A percentile compares a stretch with the other conserved stretches of the same genome.
phyloP scores from a whole-genome alignment of 1,139 yeast species.

The Saccharomyces hybrid region DNA sequence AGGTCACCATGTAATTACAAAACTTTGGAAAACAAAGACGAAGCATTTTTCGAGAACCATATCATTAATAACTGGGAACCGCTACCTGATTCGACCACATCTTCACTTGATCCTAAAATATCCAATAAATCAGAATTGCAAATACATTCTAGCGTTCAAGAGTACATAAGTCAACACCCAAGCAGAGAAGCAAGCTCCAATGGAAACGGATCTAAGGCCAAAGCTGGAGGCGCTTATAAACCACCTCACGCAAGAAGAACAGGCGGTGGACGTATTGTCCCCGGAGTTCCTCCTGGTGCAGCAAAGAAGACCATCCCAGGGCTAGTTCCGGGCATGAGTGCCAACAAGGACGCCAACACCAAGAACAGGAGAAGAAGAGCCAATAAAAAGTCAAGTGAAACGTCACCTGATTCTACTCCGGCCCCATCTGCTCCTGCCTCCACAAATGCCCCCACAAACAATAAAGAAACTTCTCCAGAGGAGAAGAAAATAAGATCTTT shows the following conservation, averaged over 20 bases:
- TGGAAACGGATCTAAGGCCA: conserved; percentile 46
- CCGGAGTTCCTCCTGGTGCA: conserved; percentile 18
- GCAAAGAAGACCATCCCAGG: conserved; percentile 18
- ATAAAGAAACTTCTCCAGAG: conserved; percentile 39
- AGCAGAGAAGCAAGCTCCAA: conserved; percentile 32
- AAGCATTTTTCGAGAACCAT: conserved; percentile 11
- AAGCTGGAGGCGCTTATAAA: conserved; percentile 65
- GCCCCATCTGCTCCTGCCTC: conserved; percentile 14
- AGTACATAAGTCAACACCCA: conserved; percentile 43
- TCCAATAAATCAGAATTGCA: conserved; percentile 22
- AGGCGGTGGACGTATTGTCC: conserved; percentile 34
- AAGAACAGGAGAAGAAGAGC: conserved; percentile 79
- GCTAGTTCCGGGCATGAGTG: conserved; percentile 30
- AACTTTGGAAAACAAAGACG: conserved; percentile 10
- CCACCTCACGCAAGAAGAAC: conserved; percentile 89
- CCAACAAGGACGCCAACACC: conserved; percentile 47
- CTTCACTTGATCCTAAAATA: conserved; percentile 25
- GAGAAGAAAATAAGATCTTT: conserved; percentile 89
- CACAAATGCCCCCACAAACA: conserved; percentile 7
- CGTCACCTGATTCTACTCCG: conserved; percentile 25
- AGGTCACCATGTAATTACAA: conserved; percentile 43
- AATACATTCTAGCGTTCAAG: conserved; percentile 63
- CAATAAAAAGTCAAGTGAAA: conserved; percentile 41
- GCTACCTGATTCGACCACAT: conserved; percentile 50
- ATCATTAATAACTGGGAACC: conserved; percentile 35